Evolutionary conservation across 257 asterid genomes (phyloP), one percentile per base, ranked within the genome.

Genomic region (Sherardia arvensis): DNA sequence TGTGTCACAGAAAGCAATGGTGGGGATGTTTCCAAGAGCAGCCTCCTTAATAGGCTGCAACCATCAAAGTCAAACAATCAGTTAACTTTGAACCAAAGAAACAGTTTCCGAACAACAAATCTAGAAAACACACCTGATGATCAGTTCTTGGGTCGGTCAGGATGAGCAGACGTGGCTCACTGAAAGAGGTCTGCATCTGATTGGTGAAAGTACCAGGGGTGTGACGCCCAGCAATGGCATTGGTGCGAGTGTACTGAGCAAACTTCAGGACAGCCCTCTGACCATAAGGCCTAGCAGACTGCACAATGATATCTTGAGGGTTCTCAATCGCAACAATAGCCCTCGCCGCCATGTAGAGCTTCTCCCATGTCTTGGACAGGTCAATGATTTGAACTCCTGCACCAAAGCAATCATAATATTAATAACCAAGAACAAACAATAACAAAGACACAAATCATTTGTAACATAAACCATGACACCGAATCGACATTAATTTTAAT

Each of bases 231-330:
- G 78, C 81, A 69, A 77, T 73, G 2, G 78, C 78, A 51, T 73
- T 66, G 4, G 69, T 45, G 4, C 69, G 69, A 25, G 83, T 78
- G 56, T 78, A 74, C 12, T 78, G 83, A 1, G 83, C 83, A 7
- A 78, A 78, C 64, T 78, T 78, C 71, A 78, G 49, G 30, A 78
- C 80, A 18, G 83, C 83, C 49, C 80, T 71, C 66, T 78, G 80
- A 27, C 83, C 83, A 58, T 78, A 78, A 27, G 80, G 83, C 56
- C 80, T 71, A 4, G 83, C 83, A 64, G 83, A 78, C 34, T 78
- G 83, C 17, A 78, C 77, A 40, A 78, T 78, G 26, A 78, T 78
- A 64, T 78, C 83, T 36, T 71, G 75, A 17, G 83, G 80, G 32
- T 61, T 78, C 71, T 78, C 83, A 49, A 78, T 75, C 8, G 80